phyloP scores from a whole-genome alignment of 495 filamentous ascomycete genomes.

The Acidiella bohemica region DNA sequence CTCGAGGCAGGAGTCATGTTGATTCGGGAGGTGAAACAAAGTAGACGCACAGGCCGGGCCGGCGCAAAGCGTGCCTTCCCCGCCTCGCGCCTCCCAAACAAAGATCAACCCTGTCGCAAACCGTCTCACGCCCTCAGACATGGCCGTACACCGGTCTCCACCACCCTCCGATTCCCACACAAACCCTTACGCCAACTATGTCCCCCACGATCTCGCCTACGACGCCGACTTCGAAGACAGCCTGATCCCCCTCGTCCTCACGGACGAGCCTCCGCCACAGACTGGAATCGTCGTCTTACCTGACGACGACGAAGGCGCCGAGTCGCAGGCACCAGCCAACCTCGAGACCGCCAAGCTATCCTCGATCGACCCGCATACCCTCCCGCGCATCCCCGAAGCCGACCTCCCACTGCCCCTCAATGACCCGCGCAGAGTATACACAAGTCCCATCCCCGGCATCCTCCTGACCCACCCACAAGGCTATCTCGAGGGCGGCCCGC shows the following conservation, averaged over 20 bases:
- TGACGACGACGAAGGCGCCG: conserved; percentile 6
- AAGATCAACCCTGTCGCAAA: too few species aligned
- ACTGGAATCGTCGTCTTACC: conserved; percentile 10
- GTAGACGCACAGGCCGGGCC: too few species aligned
- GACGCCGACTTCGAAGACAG: conserved; percentile 26
- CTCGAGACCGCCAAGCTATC: conserved; percentile 2
- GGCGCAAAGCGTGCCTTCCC: too few species aligned
- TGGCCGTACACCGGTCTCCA: too few species aligned
- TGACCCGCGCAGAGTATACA: conserved; percentile 25
- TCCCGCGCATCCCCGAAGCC: conserved; percentile 17
- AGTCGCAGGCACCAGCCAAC: background rate
- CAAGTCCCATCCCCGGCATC: conserved; percentile 24
- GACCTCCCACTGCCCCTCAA: conserved; percentile 27
- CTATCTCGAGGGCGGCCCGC: conserved; percentile 27
- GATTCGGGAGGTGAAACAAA: too few species aligned
- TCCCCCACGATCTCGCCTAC: conserved; percentile 21
- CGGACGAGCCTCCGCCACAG: conserved; percentile 2
- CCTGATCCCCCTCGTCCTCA: conserved; percentile 25
- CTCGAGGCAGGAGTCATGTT: too few species aligned
- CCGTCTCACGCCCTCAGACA: too few species aligned
- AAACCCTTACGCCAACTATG: conserved; percentile 13
- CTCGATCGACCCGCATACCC: too few species aligned
- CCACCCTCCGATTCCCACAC: background rate
- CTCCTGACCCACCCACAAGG: conserved; percentile 28
- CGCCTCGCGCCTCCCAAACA: too few species aligned